A percentile compares a stretch with the other conserved stretches of the same genome.
Evolutionary conservation across 805 yeast species (phyloP).

Genomic region (Pichia phayaonensis): DNA sequence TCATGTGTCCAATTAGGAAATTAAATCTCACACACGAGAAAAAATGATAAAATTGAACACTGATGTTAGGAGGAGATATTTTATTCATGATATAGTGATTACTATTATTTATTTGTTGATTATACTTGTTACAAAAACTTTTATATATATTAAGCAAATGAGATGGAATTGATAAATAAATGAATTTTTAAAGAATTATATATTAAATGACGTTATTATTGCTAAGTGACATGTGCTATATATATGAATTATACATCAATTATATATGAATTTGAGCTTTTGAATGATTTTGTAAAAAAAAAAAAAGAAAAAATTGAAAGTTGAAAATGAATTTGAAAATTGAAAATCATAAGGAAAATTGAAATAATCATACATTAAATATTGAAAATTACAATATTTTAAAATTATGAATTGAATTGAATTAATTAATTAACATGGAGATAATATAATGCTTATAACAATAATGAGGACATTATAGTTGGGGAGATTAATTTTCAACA

Average conservation of each 20-base stretch:
- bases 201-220: background rate
- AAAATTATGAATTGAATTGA: background rate
- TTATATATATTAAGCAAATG: background rate
- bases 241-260: no score
- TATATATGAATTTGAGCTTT: background rate
- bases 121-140: no score
- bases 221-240: background rate
- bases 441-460: no score
- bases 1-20: background rate
- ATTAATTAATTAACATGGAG: background rate
- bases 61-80: no score
- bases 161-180: no score
- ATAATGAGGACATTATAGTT: background rate
- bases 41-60: no score
- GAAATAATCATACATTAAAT: background rate
- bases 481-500: background rate
- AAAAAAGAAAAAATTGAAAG: no score
- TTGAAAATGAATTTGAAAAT: no score
- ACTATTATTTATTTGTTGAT: no score
- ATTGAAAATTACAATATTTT: background rate
- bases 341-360: background rate
- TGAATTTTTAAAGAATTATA: background rate
- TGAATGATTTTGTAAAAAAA: background rate
- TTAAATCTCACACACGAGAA: no score
- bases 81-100: background rate